phyloP scores from a whole-genome alignment of 805 yeast species.

The Isabelozyma heimii region DNA sequence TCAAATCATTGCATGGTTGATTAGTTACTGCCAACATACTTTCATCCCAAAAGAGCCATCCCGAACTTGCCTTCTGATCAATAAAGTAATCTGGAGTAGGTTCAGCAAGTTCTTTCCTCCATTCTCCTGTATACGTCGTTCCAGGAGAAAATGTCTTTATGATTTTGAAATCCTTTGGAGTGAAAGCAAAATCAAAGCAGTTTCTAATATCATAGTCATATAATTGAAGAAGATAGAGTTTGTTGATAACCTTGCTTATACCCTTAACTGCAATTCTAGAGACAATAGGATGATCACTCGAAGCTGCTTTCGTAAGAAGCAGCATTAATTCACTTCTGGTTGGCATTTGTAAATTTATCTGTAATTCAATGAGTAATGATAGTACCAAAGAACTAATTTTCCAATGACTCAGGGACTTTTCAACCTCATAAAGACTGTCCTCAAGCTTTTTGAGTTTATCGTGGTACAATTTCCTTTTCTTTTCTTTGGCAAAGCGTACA shows the following conservation, averaged over 20 bases:
- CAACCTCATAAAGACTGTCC: conserved; percentile 22
- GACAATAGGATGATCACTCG: conserved; percentile 67
- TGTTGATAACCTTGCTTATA: conserved; percentile 49
- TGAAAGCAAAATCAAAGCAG: conserved; percentile 35
- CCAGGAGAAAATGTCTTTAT: conserved; percentile 42
- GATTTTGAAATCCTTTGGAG: conserved; percentile 31
- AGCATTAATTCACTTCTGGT: conserved; percentile 39
- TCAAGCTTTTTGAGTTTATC: conserved; percentile 44
- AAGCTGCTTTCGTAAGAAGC: conserved; percentile 45
- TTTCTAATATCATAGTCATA: conserved; percentile 47
- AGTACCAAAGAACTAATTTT: conserved; percentile 48
- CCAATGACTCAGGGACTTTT: conserved; percentile 50
- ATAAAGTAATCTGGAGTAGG: conserved; percentile 51
- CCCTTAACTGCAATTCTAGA: conserved; percentile 61
- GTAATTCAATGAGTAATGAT: conserved; percentile 50
- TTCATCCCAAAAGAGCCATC: conserved; percentile 78
- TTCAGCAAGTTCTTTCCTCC: conserved; percentile 52
- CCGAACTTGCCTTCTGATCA: conserved; percentile 55
- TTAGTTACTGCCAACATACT: conserved; percentile 44
- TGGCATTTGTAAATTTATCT: conserved; percentile 50
- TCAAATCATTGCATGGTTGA: conserved; percentile 19
- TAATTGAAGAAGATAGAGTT: conserved; percentile 43
- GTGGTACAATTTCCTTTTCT: conserved; percentile 46
- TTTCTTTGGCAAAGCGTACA: conserved; percentile 60
- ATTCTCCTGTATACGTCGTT: conserved; percentile 37